Evolutionary conservation across 352 stramenopile species (phyloP).

Genomic region (Globisporangium canariense): DNA sequence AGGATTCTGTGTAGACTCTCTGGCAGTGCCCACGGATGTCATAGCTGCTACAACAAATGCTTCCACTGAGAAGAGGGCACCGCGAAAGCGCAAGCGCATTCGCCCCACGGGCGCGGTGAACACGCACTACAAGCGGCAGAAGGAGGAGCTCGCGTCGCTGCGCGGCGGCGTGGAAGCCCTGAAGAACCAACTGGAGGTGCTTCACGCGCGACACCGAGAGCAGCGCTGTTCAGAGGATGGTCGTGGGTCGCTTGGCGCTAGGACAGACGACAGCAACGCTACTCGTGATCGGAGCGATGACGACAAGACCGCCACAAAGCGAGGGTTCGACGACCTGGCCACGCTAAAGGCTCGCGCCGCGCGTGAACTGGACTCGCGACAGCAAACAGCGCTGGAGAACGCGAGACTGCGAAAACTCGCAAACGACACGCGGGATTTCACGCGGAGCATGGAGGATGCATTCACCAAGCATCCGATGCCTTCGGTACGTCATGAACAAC

Average conservation of each 20-base stretch:
- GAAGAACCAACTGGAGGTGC: conserved; percentile 23
- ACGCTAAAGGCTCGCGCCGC: conserved; percentile 14
- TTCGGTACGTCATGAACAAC: not conserved
- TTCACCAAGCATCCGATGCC: conserved; percentile 10
- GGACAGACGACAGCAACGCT: not conserved
- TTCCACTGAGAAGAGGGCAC: not conserved
- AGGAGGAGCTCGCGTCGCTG: conserved; percentile 29
- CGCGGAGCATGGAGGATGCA: not conserved
- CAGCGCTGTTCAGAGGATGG: not conserved
- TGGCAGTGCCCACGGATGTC: not conserved
- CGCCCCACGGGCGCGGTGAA: conserved; percentile 11
- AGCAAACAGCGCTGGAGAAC: conserved; percentile 17
- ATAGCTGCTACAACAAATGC: no score
- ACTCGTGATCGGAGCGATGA: not conserved
- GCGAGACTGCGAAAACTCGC: conserved; percentile 12
- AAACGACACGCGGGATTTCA: not conserved
- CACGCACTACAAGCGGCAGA: conserved; percentile 30
- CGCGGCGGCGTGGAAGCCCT: conserved; percentile 24
- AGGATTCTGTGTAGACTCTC: not conserved
- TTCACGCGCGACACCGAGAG: conserved; percentile 15
- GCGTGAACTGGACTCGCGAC: conserved; percentile 8
- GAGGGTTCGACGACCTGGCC: not conserved
- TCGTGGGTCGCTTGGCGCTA: not conserved
- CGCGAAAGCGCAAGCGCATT: conserved; percentile 18
- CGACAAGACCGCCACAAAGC: not conserved